phyloP scores from a whole-genome alignment of 768 basidiomycete species.

The Rhizopogon vesiculosus region DNA sequence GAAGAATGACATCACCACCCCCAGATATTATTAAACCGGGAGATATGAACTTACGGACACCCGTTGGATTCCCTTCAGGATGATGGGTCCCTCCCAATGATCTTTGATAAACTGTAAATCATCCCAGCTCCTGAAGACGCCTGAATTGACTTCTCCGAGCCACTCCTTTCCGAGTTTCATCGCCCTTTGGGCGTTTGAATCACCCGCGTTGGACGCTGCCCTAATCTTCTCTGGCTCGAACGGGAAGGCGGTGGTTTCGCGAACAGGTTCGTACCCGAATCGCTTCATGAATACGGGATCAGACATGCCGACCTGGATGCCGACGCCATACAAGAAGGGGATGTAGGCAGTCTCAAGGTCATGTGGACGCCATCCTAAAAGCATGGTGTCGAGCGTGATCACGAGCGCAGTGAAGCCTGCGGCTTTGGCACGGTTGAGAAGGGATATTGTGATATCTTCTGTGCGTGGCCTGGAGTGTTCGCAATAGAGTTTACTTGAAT shows the following conservation, averaged over 20 bases:
- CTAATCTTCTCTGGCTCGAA: slow-evolving; percentile 45
- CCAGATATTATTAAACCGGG: background rate
- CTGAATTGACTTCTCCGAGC: slow-evolving; percentile 60
- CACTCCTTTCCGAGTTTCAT: slow-evolving; percentile 54
- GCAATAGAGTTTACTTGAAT: background rate
- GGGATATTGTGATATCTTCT: slow-evolving; percentile 56
- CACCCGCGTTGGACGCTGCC: slow-evolving; percentile 38
- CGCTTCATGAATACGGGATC: slow-evolving; percentile 78
- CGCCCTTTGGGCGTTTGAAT: slow-evolving; percentile 35
- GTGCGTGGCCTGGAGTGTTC: slow-evolving; percentile 47
- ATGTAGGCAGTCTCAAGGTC: slow-evolving; percentile 63
- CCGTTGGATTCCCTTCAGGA: slow-evolving; percentile 75
- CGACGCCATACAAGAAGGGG: slow-evolving; percentile 63
- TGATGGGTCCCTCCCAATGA: slow-evolving; percentile 73
- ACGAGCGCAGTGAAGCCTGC: slow-evolving; percentile 67
- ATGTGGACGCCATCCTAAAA: slow-evolving; percentile 72
- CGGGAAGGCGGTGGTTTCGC: slow-evolving; percentile 46
- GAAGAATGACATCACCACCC: background rate
- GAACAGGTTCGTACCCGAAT: slow-evolving; percentile 38
- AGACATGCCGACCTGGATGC: slow-evolving; percentile 60
- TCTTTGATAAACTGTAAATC: slow-evolving; percentile 63
- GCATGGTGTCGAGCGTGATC: slow-evolving; percentile 75
- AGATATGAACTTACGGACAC: slow-evolving; percentile 41
- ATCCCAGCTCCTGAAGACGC: slow-evolving; percentile 64
- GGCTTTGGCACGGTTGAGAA: slow-evolving; percentile 62